Percentiles rank a stretch among this genome's conserved stretches.
Evolutionary conservation across 768 basidiomycete species (phyloP).

Genomic region (Dioszegia crocea): DNA sequence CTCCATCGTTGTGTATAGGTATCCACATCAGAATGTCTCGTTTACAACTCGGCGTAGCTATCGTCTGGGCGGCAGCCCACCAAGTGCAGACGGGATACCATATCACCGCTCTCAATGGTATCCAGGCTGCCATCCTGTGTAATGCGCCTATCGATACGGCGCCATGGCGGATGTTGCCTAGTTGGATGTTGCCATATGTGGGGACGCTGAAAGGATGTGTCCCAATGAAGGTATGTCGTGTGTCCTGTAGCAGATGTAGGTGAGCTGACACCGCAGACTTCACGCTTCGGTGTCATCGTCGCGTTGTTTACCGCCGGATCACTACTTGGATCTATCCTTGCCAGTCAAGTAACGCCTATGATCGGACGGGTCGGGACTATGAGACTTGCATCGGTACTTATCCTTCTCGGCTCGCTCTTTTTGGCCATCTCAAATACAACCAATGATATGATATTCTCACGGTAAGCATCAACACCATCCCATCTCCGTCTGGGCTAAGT

Average conservation of each 20-base stretch:
- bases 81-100: conserved; percentile 11
- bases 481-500: not conserved
- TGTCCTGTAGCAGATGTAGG: not conserved
- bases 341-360: not conserved
- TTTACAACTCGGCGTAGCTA: not conserved
- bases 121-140: conserved; percentile 7
- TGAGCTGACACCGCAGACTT: not conserved
- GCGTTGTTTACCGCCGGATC: conserved; percentile 4
- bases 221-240: conserved; percentile 6
- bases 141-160: conserved; percentile 4
- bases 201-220: conserved; percentile 8
- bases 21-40: no score
- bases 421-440: conserved; percentile 6
- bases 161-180: conserved; percentile 6
- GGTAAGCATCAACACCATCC: not conserved
- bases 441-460: conserved; percentile 8
- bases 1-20: no score
- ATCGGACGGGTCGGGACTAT: conserved; percentile 3
- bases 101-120: conserved; percentile 8
- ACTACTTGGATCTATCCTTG: not conserved
- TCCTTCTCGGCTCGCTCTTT: conserved; percentile 7
- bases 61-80: conserved; percentile 2
- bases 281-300: conserved; percentile 9
- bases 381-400: not conserved
- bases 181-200: conserved; percentile 7